Conservation (phyloP, 108 stramenopile species). For the Conticribra weissflogii region DNA sequence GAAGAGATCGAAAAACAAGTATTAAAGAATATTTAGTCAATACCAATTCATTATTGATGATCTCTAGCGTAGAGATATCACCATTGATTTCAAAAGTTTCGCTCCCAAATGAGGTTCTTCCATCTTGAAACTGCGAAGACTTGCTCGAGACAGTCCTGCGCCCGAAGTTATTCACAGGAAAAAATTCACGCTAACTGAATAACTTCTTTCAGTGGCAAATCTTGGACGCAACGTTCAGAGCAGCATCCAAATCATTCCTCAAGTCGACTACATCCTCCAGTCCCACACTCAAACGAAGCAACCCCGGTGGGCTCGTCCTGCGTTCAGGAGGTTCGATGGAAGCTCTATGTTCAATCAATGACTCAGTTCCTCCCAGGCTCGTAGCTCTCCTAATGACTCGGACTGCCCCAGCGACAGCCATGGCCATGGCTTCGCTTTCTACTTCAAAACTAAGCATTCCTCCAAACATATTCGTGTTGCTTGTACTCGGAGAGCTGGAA, state of each 20-base stretch:
- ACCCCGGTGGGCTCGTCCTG: constrained; percentile 73
- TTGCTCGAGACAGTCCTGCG: no score
- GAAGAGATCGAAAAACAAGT: no score
- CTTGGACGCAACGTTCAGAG: constrained; percentile 51
- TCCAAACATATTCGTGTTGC: constrained; percentile 50
- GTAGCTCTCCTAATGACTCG: constrained; percentile 82
- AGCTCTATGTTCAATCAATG: constrained; percentile 91
- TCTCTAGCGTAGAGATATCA: background rate
- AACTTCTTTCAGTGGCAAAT: background rate
- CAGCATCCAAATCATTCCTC: constrained; percentile 73
- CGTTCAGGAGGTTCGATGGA: constrained; percentile 88
- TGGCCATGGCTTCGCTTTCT: constrained; percentile 63
- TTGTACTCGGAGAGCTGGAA: background rate
- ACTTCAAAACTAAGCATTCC: constrained; percentile 93
- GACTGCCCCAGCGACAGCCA: constrained; percentile 80
- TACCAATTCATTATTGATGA: background rate
- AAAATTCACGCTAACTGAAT: background rate
- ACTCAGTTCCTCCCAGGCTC: constrained; percentile 96
- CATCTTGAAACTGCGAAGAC: no score
- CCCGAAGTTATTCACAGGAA: background rate
- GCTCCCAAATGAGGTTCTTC: no score
- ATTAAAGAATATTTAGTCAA: background rate
- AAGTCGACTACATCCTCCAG: constrained; percentile 87
- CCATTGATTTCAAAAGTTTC: no score
- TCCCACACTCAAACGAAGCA: constrained; percentile 91